A percentile compares a stretch with the other conserved stretches of the same genome.
Evolutionary conservation across 352 stramenopile genomes (phyloP).

Genomic region (Globisporangium irregulare): DNA sequence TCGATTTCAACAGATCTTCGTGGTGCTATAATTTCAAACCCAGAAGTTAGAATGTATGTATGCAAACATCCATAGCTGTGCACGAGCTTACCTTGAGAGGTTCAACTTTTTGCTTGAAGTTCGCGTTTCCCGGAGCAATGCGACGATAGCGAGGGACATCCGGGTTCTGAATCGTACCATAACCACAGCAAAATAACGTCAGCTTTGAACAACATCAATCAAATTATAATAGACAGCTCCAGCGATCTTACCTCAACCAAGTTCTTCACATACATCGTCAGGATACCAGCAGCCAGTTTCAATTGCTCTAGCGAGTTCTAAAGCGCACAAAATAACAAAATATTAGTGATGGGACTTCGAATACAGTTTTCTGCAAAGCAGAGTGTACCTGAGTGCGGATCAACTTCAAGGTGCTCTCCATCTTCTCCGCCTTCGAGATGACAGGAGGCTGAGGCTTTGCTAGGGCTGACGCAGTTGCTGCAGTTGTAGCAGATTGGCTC

Average conservation of each 20-base stretch:
- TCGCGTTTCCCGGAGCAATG: slow-evolving; percentile 72
- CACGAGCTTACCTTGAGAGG: slow-evolving; percentile 59
- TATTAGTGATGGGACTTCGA: not conserved
- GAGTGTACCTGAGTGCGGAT: slow-evolving; percentile 44
- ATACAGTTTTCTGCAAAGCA: not conserved
- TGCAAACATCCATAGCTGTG: not conserved
- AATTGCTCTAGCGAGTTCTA: slow-evolving; percentile 75
- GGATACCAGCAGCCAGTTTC: slow-evolving; percentile 60
- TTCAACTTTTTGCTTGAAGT: slow-evolving; percentile 86
- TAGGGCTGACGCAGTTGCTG: not conserved
- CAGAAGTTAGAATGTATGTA: not conserved
- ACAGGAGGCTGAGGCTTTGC: slow-evolving; percentile 6
- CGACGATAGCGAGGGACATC: slow-evolving; percentile 79
- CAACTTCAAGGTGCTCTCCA: slow-evolving; percentile 46
- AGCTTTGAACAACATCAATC: not conserved
- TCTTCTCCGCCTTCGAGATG: slow-evolving; percentile 36
- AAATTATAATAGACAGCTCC: not conserved
- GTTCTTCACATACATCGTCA: slow-evolving; percentile 88
- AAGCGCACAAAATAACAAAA: slow-evolving; percentile 5
- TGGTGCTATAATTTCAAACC: slow-evolving; percentile 45
- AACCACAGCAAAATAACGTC: slow-evolving; percentile 6
- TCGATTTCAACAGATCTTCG: slow-evolving; percentile 68
- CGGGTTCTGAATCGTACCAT: slow-evolving; percentile 43
- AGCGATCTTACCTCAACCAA: slow-evolving; percentile 54
- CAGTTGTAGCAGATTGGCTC: not conserved